These are phyloP conservation scores for Areca catechu DNA, from an alignment of 176 grass and related monocot genomes.

Conservation along the genomic window DNA sequence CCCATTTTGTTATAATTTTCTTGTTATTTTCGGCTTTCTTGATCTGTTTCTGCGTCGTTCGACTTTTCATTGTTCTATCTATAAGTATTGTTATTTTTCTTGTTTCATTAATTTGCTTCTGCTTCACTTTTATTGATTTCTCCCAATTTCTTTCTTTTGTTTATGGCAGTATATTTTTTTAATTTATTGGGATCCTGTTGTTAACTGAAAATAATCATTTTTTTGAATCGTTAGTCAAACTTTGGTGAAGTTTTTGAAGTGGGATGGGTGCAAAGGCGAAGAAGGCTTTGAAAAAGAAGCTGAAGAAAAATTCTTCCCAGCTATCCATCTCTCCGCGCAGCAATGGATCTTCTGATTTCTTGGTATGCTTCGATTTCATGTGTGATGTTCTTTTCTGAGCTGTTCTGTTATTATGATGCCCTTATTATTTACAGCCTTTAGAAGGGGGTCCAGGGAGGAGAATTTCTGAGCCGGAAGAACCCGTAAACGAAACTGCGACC, in stretches of 20 bases:
- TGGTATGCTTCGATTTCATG: slow-evolving; percentile 18
- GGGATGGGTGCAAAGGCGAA: slow-evolving; percentile 38
- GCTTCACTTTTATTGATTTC: too few relatives aligned
- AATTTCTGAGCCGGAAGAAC: slow-evolving; percentile 27
- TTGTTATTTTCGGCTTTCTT: too few relatives aligned
- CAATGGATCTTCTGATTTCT: slow-evolving; percentile 25
- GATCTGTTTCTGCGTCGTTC: too few relatives aligned
- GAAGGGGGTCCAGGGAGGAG: slow-evolving; percentile 44
- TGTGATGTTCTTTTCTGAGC: not conserved
- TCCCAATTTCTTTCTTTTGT: too few relatives aligned
- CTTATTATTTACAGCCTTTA: slow-evolving; percentile 40
- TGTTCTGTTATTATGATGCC: not conserved
- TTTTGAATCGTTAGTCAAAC: too few relatives aligned
- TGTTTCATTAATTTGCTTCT: too few relatives aligned
- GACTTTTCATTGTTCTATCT: too few relatives aligned
- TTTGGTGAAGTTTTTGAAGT: not conserved
- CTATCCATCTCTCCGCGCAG: slow-evolving; percentile 3
- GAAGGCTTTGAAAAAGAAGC: slow-evolving; percentile 33
- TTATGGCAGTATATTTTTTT: too few relatives aligned
- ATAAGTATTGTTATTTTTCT: too few relatives aligned
- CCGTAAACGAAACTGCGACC: slow-evolving; percentile 49
- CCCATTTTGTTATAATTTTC: too few relatives aligned
- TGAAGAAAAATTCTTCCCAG: slow-evolving; percentile 20
- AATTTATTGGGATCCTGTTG: too few relatives aligned
- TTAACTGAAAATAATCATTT: too few relatives aligned